These are phyloP conservation scores for Lentinula guzmanii DNA, from an alignment of 768 basidiomycete genomes.

Conservation along the genomic window DNA sequence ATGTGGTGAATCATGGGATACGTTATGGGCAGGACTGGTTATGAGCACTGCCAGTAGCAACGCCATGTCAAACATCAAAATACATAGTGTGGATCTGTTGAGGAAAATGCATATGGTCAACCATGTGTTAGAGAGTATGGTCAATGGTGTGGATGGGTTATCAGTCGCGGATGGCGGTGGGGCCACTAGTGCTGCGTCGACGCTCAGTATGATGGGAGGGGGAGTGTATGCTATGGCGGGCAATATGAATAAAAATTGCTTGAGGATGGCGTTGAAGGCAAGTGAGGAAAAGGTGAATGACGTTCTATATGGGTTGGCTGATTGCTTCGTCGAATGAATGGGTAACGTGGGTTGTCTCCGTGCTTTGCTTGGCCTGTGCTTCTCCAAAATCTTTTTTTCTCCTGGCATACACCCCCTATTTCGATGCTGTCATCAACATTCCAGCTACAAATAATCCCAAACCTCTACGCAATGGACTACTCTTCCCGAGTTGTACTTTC, in stretches of 20 bases:
- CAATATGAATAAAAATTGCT: conserved; percentile 40
- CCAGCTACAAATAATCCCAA: not conserved
- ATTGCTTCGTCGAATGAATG: conserved; percentile 4
- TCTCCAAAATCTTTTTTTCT: not conserved
- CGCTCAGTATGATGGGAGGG: not conserved
- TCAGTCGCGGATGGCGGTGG: not conserved
- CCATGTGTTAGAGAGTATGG: conserved; percentile 38
- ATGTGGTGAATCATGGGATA: conserved; percentile 39
- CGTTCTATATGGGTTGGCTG: conserved; percentile 14
- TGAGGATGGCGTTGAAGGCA: conserved; percentile 34
- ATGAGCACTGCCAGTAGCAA: not conserved
- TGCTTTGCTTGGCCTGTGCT: not conserved
- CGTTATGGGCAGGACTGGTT: conserved; percentile 30
- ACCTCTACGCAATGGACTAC: not conserved
- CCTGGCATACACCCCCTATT: not conserved
- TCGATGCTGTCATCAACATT: not conserved
- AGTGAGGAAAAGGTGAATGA: conserved; percentile 38
- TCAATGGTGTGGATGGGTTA: conserved; percentile 29
- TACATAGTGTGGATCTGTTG: conserved; percentile 39
- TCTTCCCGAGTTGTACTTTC: not conserved
- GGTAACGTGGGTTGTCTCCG: not conserved
- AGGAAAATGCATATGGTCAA: conserved; percentile 42
- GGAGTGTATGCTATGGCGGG: conserved; percentile 22
- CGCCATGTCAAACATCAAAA: conserved; percentile 18
- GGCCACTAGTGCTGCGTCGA: not conserved